Conservation (phyloP, 257 asterid species). For the Lycium ferocissimum region DNA sequence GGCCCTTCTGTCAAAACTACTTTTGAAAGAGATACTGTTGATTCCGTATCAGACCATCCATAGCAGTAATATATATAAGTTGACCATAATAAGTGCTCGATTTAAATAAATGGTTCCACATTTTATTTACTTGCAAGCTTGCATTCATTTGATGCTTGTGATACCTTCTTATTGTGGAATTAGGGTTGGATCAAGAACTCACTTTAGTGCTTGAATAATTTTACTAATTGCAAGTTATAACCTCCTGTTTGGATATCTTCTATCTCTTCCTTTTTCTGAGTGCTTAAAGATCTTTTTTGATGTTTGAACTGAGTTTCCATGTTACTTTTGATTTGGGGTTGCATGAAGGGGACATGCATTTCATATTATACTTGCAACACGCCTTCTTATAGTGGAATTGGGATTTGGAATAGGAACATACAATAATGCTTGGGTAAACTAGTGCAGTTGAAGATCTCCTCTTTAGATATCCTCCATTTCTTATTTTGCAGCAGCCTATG, state of each 20-base stretch:
- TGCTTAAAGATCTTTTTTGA: not conserved
- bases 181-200: not conserved
- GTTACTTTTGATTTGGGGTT: not conserved
- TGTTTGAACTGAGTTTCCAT: conserved; percentile 8
- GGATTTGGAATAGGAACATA: not conserved
- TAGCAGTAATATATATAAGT: not conserved
- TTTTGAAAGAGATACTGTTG: not conserved
- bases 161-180: conserved; percentile 4
- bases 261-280: not conserved
- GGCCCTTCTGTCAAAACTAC: not conserved
- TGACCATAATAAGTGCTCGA: not conserved
- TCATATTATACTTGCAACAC: not conserved
- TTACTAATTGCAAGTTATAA: not conserved
- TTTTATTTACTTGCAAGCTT: not conserved
- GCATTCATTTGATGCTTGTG: not conserved
- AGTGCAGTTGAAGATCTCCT: not conserved
- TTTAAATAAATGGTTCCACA: not conserved
- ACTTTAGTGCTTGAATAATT: not conserved
- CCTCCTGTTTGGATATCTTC: not conserved
- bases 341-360: not conserved
- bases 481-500: not conserved
- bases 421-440: not conserved
- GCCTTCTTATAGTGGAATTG: not conserved
- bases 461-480: not conserved
- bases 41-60: not conserved